Base-by-base conservation (phyloP, 805 yeast genomes). In the Wickerhamomyces queroliae region DNA sequence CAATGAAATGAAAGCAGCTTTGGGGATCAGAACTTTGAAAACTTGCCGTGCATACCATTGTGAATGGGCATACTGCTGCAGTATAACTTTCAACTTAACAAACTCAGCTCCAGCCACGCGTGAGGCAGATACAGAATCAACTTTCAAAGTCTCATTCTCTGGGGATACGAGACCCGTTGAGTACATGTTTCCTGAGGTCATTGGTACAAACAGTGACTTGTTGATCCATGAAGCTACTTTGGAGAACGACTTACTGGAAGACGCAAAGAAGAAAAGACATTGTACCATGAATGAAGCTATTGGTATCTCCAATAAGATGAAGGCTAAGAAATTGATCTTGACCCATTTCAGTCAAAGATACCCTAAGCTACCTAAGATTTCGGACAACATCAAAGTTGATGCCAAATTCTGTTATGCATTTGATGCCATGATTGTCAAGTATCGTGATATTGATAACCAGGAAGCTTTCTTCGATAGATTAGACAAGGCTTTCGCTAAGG, bases 311-410 rank as follows among this genome's bases (percentile, higher is more conserved):
- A 67, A 73, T 40, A 59, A 66, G 27, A 91, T 93, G 98, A 62
- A 72, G 18, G 88, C 90, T 19, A 67, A 70, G 23, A 76, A 80
- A 46, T 61, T 88, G 21, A 66, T 93, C 5, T 64, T 93, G 31
- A 93, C 99, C 0, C 99, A 93, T 64, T 90, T 93, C 63, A 84
- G 95, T 42, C 95, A 93, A 47, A 71, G 99, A 46, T 93, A 87
- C 54, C 83, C 86, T 2, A 73, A 75, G 43, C 55, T 78, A 18
- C 80, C 78, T 10, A 56, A 56, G 29, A 47, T 60, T 9, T 58
- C 61, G 22, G 50, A 58, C 31, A 51, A 56, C 39, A 44, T 52
- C 15, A 38, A 44, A 11, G 54, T 61, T 19, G 41, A 47, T 33
- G 56, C 63, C 9, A 65, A 65, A 52, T 58, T 55, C 59, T 64